Evolutionary conservation across 495 filamentous ascomycete species (phyloP), one percentile per base, ranked within the genome.

Genomic region (Aspergillus sparsus): DNA sequence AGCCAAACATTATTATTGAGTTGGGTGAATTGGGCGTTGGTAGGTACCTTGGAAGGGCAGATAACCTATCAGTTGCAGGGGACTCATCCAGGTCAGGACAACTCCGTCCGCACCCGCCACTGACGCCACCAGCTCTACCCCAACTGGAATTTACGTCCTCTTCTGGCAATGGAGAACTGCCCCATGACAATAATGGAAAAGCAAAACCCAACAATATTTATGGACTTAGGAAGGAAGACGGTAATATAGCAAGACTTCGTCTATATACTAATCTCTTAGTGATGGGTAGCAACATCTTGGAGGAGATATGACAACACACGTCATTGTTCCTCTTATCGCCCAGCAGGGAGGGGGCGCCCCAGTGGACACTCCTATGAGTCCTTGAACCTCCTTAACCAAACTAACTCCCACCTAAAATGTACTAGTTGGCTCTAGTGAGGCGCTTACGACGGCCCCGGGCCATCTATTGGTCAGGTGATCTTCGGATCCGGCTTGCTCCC

Each of bases 41-140:
- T 54, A 54, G 37, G 52, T 54, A 54, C 52, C 52, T 54, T 54
- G 52, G 52, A 11, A 36, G 35, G 21, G 27, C 12, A 54, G 35
- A 47, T 11, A 46, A 27, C 12, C 15, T 47, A 16, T 47, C n/a
- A 47, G 16, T 47, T 18, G 44, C n/a, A 47, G 10, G n/a, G 15
- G 27, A 16, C 15, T 16, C 10, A 18, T 15, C 44, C 44, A 21
- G 44, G 44, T 18, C 47, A 58, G 49, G 33, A 18, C 45, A 55
- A 57, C 52, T 68, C 62, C 62, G 65, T 64, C 56, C 63, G 47
- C 41, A 58, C 60, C 64, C 65, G 65, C 68, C 65, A 66, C 65
- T 66, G 61, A 70, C 68, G 68, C 68, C 68, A 70, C 68, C 67
- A 61, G 62, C 60, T 57, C 52, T 49, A 21, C 32, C 51, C 62